Percentiles rank a stretch among this genome's conserved stretches.
These are phyloP conservation scores for Azolla pinnata DNA, from an alignment of 75 land plant genomes.

Conservation along the genomic window DNA sequence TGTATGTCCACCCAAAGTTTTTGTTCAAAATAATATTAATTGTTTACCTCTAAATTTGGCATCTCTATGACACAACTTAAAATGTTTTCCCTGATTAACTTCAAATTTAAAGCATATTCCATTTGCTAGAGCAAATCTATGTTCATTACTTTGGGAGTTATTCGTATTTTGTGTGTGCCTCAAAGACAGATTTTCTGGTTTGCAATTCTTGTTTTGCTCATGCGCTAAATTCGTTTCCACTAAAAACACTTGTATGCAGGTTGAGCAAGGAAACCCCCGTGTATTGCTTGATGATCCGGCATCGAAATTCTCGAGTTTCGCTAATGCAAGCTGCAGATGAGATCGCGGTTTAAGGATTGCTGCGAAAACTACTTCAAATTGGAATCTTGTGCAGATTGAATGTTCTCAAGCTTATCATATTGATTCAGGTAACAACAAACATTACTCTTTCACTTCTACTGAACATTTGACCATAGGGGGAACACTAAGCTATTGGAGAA, in stretches of 20 bases:
- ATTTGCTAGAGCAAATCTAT: background rate
- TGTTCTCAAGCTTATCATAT: no score
- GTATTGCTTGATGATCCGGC: conserved; percentile 36
- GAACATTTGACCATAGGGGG: no score
- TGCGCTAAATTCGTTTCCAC: background rate
- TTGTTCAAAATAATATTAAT: conserved; percentile 2
- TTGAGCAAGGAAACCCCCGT: conserved; percentile 78
- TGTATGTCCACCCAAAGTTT: background rate
- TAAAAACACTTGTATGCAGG: conserved; percentile 27
- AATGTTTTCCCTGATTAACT: conserved; percentile 1
- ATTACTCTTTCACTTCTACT: no score
- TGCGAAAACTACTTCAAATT: no score
- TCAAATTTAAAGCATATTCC: background rate
- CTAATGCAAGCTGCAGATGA: conserved; percentile 27
- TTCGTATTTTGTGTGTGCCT: background rate
- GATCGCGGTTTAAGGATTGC: no score
- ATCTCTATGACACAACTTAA: no score
- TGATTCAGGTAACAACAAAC: no score
- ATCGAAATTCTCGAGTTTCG: conserved; percentile 67
- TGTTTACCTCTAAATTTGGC: no score
- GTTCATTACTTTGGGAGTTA: background rate
- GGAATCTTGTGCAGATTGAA: no score
- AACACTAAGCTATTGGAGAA: no score
- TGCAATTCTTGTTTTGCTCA: background rate
- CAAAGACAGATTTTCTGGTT: background rate